phyloP scores from a whole-genome alignment of 2,329 filamentous ascomycete species.

The Alternaria ethzedia region DNA sequence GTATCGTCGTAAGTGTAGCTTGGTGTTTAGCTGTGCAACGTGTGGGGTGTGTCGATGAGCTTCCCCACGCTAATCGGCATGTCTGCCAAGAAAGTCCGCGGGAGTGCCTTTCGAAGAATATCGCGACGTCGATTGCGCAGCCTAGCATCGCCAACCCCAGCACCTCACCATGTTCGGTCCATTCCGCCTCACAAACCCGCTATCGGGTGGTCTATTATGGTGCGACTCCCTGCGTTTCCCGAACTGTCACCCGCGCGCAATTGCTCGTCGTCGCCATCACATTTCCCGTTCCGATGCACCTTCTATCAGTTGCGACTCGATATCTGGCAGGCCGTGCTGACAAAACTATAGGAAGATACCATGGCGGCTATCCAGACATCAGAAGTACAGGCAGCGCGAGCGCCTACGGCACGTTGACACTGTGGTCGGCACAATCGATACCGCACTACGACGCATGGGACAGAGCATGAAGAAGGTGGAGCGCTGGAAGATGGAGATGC shows the following conservation, averaged over 20 bases:
- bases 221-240: constrained; percentile 15
- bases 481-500: constrained; percentile 95
- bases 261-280: neutral
- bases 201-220: constrained; percentile 50
- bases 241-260: neutral
- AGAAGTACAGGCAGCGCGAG: constrained; percentile 42
- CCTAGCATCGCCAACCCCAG: constrained; percentile 15
- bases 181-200: constrained; percentile 49
- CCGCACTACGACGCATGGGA: constrained; percentile 74
- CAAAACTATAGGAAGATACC: constrained; percentile 79
- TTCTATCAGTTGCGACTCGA: constrained; percentile 11
- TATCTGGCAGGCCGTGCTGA: neutral
- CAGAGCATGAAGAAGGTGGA: constrained; percentile 77
- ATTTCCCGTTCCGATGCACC: neutral
- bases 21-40: neutral
- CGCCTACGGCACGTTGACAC: constrained; percentile 73
- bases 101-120: constrained; percentile 35
- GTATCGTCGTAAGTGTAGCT: neutral
- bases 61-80: constrained; percentile 35
- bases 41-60: constrained; percentile 13
- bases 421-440: constrained; percentile 83
- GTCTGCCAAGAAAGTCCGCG: constrained; percentile 40
- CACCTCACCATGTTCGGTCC: constrained; percentile 48
- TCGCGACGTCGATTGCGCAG: constrained; percentile 16
- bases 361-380: constrained; percentile 87